Conservation (phyloP, 768 basidiomycete genomes). For the Filobasidium wieringae region DNA sequence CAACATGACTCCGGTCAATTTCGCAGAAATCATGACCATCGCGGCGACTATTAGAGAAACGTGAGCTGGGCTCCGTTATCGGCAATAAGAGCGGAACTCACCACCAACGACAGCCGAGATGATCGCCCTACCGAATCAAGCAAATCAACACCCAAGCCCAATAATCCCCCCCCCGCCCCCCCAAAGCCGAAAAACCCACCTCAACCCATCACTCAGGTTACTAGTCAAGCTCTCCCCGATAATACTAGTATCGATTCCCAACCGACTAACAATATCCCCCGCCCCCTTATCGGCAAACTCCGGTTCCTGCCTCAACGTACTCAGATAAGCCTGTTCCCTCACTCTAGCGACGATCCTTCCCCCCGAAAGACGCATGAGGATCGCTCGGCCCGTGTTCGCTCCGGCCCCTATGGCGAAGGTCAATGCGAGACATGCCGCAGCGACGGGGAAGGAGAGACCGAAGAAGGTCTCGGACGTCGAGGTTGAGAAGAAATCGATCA, state of each 20-base stretch:
- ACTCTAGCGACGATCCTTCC: conserved; percentile 78
- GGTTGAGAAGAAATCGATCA: conserved; percentile 78
- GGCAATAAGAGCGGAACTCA: conserved; percentile 41
- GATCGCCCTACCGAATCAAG: conserved; percentile 50
- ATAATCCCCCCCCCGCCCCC: too few species aligned
- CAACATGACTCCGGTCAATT: conserved; percentile 82
- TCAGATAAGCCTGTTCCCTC: conserved; percentile 60
- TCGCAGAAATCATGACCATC: conserved; percentile 75
- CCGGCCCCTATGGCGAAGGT: conserved; percentile 76
- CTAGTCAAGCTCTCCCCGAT: conserved; percentile 57
- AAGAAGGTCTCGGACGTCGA: conserved; percentile 53
- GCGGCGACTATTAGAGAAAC: conserved; percentile 54
- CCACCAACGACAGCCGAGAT: conserved; percentile 91
- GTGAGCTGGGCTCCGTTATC: not conserved
- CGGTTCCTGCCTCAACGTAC: conserved; percentile 78
- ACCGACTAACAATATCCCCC: conserved; percentile 81
- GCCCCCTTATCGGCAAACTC: conserved; percentile 86
- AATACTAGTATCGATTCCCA: conserved; percentile 82
- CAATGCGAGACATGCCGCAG: conserved; percentile 58
- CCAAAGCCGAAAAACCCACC: conserved; percentile 25
- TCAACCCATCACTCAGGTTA: conserved; percentile 45
- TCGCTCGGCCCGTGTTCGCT: conserved; percentile 55
- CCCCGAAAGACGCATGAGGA: conserved; percentile 68
- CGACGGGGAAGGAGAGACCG: conserved; percentile 65
- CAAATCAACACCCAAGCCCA: not conserved